Conservation (phyloP, 2,329 filamentous ascomycete genomes). For the Aspergillus bombycis region DNA sequence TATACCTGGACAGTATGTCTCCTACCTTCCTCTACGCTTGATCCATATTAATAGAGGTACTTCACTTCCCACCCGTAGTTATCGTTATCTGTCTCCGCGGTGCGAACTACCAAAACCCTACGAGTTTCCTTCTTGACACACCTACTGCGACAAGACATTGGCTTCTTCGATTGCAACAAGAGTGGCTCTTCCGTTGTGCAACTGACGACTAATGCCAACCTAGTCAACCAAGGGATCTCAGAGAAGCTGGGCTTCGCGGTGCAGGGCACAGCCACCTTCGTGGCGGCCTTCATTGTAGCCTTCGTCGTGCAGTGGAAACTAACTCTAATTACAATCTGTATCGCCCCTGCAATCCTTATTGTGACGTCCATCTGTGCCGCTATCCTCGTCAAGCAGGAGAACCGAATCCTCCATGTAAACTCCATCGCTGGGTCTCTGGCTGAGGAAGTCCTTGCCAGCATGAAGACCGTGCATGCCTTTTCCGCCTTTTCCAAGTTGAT, state of each 20-base stretch:
- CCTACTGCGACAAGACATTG: constrained; percentile 10
- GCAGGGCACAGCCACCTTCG: constrained; percentile 41
- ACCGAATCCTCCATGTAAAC: constrained; percentile 41
- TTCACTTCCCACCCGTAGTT: not conserved
- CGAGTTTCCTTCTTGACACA: constrained; percentile 1
- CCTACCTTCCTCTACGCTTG: too few relatives aligned
- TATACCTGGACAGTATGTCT: constrained; percentile 8
- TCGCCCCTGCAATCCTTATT: constrained; percentile 49
- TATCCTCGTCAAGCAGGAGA: constrained; percentile 28
- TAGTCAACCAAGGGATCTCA: constrained; percentile 44
- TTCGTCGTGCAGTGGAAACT: constrained; percentile 49
- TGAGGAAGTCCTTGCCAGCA: constrained; percentile 52
- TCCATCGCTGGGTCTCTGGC: constrained; percentile 50
- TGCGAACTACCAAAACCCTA: constrained; percentile 1
- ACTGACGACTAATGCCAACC: constrained; percentile 36
- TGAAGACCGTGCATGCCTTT: constrained; percentile 54
- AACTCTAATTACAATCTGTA: constrained; percentile 49
- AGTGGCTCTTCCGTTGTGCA: constrained; percentile 6
- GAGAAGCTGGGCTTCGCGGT: constrained; percentile 42
- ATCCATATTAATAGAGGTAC: not conserved
- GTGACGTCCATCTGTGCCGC: constrained; percentile 27
- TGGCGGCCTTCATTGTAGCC: constrained; percentile 45
- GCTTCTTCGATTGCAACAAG: constrained; percentile 4
- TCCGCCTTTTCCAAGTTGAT: constrained; percentile 34
- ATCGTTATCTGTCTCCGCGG: constrained; percentile 1